Base-by-base conservation (phyloP, 2,329 filamentous ascomycete species). In the Alternaria atra region DNA sequence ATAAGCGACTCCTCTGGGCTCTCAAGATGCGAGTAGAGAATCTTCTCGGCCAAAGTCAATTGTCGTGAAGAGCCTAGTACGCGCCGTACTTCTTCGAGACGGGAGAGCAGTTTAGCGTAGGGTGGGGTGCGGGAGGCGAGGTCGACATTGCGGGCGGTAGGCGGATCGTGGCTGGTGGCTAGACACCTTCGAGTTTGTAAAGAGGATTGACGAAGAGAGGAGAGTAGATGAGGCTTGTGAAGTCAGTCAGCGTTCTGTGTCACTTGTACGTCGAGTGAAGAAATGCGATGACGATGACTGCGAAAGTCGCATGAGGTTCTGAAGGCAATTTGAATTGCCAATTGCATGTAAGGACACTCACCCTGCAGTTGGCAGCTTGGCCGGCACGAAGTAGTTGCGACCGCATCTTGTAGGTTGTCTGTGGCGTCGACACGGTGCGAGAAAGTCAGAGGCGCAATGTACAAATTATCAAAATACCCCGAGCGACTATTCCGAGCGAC, bases 1-100 rank as follows among this genome's bases (percentile, higher is more conserved):
- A 97, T 84, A 54, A 99, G 87, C 37, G 93, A 94, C 79, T 97
- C 93, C 80, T 97, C 94, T 6, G 90, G 88, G 74, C 93, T 91
- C 81, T 95, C 90, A 67, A 99, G 85, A 82, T 99, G 95, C 73
- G 94, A 93, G 84, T 98, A 99, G 60, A 99, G 87, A 73, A 99
- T 97, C 87, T 99, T 99, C 82, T 99, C 95, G 65, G 95, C 93
- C 58, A 99, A 87, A 2, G 94, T 97, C 61, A 99, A 87, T 57
- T 85, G 79, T 30, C 85, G 81, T 15, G 79, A 79, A 8, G 84
- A 80, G 50, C 90, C 91, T 34, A 97, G 86, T 9, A 97, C 87
- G 55, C 87, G 86, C 55, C 88, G 85, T 32, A 97, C 94, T 75
- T 93, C 85, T 65, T 87, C 84, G 65, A 97, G 90, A 71, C 90